Percentiles rank a stretch among this genome's conserved stretches.
phyloP scores from a whole-genome alignment of 176 grass and related monocot species.

The Urochloa ruziziensis region DNA sequence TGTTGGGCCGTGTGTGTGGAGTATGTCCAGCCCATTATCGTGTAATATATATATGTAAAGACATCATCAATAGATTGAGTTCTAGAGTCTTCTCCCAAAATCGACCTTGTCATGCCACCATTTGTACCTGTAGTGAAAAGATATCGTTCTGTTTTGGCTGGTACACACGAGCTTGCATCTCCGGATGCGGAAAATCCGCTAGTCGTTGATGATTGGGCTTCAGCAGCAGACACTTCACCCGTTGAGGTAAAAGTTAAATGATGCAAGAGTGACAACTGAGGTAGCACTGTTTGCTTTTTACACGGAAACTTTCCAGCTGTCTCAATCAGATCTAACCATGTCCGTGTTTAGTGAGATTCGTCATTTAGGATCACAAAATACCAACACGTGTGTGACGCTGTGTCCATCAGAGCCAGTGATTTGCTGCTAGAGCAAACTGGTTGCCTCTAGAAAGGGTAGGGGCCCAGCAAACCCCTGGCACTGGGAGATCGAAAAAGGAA shows the following conservation, averaged over 20 bases:
- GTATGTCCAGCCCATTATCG: no score
- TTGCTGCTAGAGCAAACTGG: not conserved
- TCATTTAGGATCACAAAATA: not conserved
- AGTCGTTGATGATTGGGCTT: constrained; percentile 70
- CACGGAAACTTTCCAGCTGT: not conserved
- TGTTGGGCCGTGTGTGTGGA: no score
- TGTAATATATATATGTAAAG: no score
- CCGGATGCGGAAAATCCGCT: constrained; percentile 89
- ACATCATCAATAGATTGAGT: no score
- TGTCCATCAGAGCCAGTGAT: not conserved
- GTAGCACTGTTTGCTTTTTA: no score
- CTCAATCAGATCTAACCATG: not conserved
- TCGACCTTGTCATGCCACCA: constrained; percentile 81
- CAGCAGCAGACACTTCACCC: constrained; percentile 67
- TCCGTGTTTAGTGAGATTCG: not conserved
- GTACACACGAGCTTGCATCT: constrained; percentile 78
- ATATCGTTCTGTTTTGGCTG: constrained; percentile 78
- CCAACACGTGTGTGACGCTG: not conserved
- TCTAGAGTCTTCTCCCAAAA: no score
- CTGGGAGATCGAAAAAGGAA: not conserved
- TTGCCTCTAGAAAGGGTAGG: not conserved
- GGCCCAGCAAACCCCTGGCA: not conserved
- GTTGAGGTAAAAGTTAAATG: constrained; percentile 60
- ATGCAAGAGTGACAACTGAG: constrained; percentile 6
- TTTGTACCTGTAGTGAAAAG: constrained; percentile 80